A percentile compares a stretch with the other conserved stretches of the same genome.
Evolutionary conservation across 441 rosid genomes (phyloP).

Genomic region (Rhodomyrtus psidioides): DNA sequence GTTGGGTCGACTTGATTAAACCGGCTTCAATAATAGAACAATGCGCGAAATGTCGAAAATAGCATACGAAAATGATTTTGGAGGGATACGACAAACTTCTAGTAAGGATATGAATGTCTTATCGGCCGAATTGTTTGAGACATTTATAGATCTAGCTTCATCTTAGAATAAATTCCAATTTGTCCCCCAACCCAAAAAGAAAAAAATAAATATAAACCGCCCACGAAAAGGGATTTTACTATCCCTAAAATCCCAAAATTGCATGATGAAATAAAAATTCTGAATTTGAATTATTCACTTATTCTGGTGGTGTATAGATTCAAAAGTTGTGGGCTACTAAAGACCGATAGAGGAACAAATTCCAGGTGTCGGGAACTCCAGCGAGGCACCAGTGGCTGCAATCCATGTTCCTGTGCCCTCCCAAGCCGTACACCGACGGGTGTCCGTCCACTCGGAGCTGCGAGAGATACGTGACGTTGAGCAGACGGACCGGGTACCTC

Average conservation of each 20-base stretch:
- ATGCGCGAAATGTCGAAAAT: not conserved
- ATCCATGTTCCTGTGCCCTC: slow-evolving; percentile 29
- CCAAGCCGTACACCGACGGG: slow-evolving; percentile 33
- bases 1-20: not conserved
- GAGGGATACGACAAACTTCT: not conserved
- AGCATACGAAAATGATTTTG: not conserved
- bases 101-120: not conserved
- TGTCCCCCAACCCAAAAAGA: not conserved
- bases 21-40: not conserved
- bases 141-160: not conserved
- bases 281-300: not conserved
- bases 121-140: not conserved
- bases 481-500: slow-evolving; percentile 25
- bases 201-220: not conserved
- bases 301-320: not conserved
- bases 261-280: not conserved
- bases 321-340: not conserved
- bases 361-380: slow-evolving; percentile 60
- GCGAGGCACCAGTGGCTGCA: slow-evolving; percentile 68
- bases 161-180: not conserved
- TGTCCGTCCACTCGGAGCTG: slow-evolving; percentile 54
- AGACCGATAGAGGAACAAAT: slow-evolving; percentile 36
- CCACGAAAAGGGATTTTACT: not conserved
- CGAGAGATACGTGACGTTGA: slow-evolving; percentile 32
- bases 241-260: not conserved